Evolutionary conservation across 176 grass and related monocot genomes (phyloP).

Genomic region (Themeda triandra): DNA sequence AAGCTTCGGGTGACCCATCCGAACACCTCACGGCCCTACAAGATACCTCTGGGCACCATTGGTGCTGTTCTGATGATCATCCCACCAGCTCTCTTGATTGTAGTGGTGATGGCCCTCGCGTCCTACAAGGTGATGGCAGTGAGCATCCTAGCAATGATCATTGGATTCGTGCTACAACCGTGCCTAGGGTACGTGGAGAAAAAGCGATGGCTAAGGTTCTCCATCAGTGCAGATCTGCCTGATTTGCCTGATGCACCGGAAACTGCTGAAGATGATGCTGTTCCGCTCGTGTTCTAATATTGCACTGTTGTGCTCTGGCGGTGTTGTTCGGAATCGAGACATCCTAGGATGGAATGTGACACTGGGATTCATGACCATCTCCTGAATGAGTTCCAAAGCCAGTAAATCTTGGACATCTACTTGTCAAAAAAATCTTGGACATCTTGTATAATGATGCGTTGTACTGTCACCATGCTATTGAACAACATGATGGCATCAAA

Average conservation of each 20-base stretch:
- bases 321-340: background rate
- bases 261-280: background rate
- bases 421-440: no score
- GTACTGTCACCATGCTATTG: background rate
- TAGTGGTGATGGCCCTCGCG: conserved; percentile 55
- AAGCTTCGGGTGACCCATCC: conserved; percentile 58
- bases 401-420: no score
- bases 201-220: conserved; percentile 56
- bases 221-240: conserved; percentile 55
- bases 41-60: conserved; percentile 61
- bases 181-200: conserved; percentile 59
- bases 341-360: background rate
- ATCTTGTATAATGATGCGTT: background rate
- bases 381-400: background rate
- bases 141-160: conserved; percentile 46
- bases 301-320: background rate
- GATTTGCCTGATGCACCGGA: conserved; percentile 32
- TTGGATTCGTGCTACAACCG: conserved; percentile 64
- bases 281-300: conserved; percentile 26
- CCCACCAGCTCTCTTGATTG: conserved; percentile 59
- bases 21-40: conserved; percentile 52
- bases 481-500: conserved; percentile 4
- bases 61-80: conserved; percentile 66
- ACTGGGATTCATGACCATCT: background rate
- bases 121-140: conserved; percentile 63